Evolutionary conservation across 1,139 yeast genomes (phyloP), one percentile per base, ranked within the genome.

Genomic region (Yamadazyma epiphylla): DNA sequence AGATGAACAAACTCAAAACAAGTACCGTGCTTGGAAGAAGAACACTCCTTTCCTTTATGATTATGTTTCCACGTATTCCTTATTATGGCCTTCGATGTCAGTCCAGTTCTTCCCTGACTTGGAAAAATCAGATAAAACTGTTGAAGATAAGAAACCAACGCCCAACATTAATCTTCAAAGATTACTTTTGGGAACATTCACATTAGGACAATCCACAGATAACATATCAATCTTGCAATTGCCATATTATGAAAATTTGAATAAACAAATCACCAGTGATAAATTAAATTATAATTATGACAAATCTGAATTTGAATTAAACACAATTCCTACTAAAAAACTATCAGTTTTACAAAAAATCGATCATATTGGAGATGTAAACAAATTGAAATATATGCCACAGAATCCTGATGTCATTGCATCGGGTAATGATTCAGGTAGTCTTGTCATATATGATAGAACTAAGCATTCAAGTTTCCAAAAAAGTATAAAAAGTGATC

Each of bases 31-130:
- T 13, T 75, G 80, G 80, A 74, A 74, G 58, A 75, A 74, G 43
- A 74, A 75, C 42, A 49, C 76, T 1, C 78, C 78, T 1, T 60
- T 61, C 30, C 49, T 74, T 12, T 75, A 75, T 46, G 74, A 69
- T 39, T 73, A 70, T 39, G 39, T 75, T 9, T 61, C 64, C 22
- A 75, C 81, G 4, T 58, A 64, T 25, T 53, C 78, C 2, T 51
- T 73, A 11, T 42, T 70, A 20, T 75, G 81, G 81, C 81, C 81
- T 2, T 70, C 77, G 1, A 48, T 74, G 27, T 55, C 76, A 3
- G 66, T 72, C 2, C 76, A 70, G 41, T 74, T 75, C 59, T 67
- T 75, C 33, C 80, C 80, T 1, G 80, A 74, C 41, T 39, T 65
- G n/a, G 68, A 58, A 27, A 43, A 24, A 28, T 41, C 46, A 5